Percentiles rank a stretch among this genome's conserved stretches.
Evolutionary conservation across 768 basidiomycete genomes (phyloP).

Genomic region (Lentinus tigrinus): DNA sequence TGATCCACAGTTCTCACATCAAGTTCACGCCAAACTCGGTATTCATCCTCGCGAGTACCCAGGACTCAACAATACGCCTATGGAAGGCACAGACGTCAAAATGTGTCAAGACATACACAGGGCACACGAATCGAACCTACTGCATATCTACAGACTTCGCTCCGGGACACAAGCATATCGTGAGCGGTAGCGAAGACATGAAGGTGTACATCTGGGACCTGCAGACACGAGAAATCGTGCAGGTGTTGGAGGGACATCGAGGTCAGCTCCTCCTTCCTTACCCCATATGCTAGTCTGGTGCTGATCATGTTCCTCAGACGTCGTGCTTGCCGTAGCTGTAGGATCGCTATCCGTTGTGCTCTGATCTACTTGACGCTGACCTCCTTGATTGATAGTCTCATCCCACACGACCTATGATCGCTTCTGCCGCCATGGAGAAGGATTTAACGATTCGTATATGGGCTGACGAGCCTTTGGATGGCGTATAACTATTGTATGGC

Average conservation of each 20-base stretch:
- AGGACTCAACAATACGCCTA: conserved; percentile 90
- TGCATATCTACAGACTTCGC: conserved; percentile 73
- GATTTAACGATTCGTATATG: conserved; percentile 84
- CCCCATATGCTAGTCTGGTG: conserved; percentile 15
- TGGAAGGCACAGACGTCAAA: conserved; percentile 93
- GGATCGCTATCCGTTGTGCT: neutral
- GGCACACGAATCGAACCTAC: conserved; percentile 84
- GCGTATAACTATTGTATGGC: neutral
- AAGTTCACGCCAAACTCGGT: conserved; percentile 90
- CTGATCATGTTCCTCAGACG: conserved; percentile 34
- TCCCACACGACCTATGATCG: conserved; percentile 72
- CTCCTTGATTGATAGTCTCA: conserved; percentile 54
- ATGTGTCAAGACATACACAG: conserved; percentile 90
- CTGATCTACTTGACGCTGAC: neutral
- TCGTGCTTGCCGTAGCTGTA: conserved; percentile 77
- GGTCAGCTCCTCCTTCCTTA: conserved; percentile 44
- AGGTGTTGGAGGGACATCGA: conserved; percentile 76
- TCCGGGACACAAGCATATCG: conserved; percentile 64
- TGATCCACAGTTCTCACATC: conserved; percentile 67
- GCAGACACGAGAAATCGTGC: conserved; percentile 73
- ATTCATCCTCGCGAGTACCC: conserved; percentile 86
- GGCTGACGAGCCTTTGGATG: conserved; percentile 45
- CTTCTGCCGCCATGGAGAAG: conserved; percentile 88
- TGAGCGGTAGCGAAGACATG: conserved; percentile 88
- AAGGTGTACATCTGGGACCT: conserved; percentile 91